These are phyloP conservation scores for Boletus rubescentipes DNA, from an alignment of 768 basidiomycete species.

Conservation along the genomic window DNA sequence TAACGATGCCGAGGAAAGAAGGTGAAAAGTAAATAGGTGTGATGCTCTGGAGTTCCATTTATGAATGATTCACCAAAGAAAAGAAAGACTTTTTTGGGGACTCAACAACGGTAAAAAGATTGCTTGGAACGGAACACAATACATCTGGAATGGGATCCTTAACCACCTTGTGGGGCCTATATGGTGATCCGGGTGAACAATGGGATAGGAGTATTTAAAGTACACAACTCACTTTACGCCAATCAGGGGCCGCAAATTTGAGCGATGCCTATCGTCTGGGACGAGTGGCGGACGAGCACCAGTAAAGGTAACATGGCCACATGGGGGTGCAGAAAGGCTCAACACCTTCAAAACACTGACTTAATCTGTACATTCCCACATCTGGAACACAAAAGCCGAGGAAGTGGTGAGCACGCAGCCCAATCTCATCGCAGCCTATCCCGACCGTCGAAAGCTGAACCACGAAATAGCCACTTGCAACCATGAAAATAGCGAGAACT, in stretches of 20 bases:
- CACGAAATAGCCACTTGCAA: no score
- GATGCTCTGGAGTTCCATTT: conserved; percentile 42
- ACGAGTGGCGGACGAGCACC: conserved; percentile 38
- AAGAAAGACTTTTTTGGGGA: conserved; percentile 7
- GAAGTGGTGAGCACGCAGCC: conserved; percentile 4
- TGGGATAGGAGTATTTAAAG: neutral
- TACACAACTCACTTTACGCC: conserved; percentile 32
- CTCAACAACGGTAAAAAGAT: conserved; percentile 51
- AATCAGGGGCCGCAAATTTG: conserved; percentile 33
- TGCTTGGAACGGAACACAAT: conserved; percentile 44
- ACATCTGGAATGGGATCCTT: conserved; percentile 19
- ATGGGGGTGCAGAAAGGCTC: conserved; percentile 42
- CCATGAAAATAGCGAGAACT: no score
- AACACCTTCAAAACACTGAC: conserved; percentile 47
- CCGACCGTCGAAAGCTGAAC: conserved; percentile 25
- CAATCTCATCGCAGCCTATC: conserved; percentile 14
- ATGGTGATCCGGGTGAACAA: conserved; percentile 1
- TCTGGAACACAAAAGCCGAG: conserved; percentile 53
- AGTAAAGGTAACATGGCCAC: conserved; percentile 38
- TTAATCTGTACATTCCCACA: conserved; percentile 67
- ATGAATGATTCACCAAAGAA: neutral
- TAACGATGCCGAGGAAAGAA: conserved; percentile 56
- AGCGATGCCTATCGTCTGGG: conserved; percentile 26
- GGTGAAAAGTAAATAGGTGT: conserved; percentile 49
- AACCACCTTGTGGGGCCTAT: conserved; percentile 9